Percentiles rank a stretch among this genome's conserved stretches.
Conservation (phyloP, 2,329 filamentous ascomycete genomes). For the Alternaria sp. region DNA sequence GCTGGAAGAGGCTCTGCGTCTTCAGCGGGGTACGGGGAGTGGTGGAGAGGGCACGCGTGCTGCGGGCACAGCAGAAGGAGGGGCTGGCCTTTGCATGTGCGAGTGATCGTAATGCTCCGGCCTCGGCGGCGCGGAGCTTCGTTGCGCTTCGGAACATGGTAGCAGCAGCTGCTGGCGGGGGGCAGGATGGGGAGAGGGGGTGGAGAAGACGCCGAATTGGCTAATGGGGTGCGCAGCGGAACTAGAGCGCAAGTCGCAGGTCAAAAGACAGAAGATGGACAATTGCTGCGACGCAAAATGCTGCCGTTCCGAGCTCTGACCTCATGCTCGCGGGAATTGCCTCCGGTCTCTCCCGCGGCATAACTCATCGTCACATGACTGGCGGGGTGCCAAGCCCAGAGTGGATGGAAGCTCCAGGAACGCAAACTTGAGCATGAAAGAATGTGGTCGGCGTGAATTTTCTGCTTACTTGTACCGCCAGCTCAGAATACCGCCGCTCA, state of each 20-base stretch:
- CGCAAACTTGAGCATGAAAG: background rate
- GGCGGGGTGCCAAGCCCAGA: background rate
- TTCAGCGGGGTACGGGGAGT: conserved; percentile 26
- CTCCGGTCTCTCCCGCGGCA: conserved; percentile 8
- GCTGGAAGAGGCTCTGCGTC: conserved; percentile 22
- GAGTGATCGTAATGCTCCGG: conserved; percentile 38
- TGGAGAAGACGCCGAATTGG: conserved; percentile 11
- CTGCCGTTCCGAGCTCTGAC: conserved; percentile 6
- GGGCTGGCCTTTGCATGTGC: conserved; percentile 45
- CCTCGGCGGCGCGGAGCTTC: conserved; percentile 45
- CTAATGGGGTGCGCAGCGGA: conserved; percentile 5
- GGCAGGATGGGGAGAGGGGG: conserved; percentile 3
- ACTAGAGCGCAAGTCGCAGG: conserved; percentile 1
- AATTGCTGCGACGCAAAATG: conserved; percentile 4
- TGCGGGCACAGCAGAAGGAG: conserved; percentile 34
- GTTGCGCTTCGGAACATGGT: conserved; percentile 46
- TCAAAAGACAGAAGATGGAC: background rate
- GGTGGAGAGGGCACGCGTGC: conserved; percentile 37
- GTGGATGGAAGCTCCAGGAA: background rate
- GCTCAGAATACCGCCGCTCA: background rate
- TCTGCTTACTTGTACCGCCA: background rate
- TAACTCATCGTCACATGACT: background rate
- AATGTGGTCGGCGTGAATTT: background rate
- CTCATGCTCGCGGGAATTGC: conserved; percentile 3
- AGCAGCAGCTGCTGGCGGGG: conserved; percentile 5